Percentiles rank a stretch among this genome's conserved stretches.
Conservation (phyloP, 225 moss, liverwort and hornwort species). For the Thuidium tamariscinum region DNA sequence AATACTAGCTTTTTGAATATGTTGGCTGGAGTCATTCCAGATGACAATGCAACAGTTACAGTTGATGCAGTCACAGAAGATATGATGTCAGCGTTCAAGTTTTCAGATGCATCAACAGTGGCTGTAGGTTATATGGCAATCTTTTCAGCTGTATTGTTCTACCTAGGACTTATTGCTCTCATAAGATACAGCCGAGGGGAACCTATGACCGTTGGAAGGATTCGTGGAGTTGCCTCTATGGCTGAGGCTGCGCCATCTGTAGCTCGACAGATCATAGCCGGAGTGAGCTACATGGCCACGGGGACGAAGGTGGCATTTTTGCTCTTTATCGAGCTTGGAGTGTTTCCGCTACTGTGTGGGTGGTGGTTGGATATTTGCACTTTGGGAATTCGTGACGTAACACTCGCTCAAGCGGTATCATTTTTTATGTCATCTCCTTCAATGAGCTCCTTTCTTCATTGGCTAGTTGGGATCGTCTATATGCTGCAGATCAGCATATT, state of each 20-base stretch:
- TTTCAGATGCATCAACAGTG: conserved; percentile 90
- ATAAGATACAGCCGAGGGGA: conserved; percentile 89
- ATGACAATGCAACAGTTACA: conserved; percentile 7
- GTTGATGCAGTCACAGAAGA: conserved; percentile 58
- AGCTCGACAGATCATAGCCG: conserved; percentile 85
- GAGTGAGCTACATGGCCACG: conserved; percentile 79
- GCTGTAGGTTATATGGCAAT: conserved; percentile 86
- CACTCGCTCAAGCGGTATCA: conserved; percentile 69
- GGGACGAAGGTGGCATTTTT: conserved; percentile 88
- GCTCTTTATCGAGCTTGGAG: conserved; percentile 85
- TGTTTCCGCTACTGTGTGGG: conserved; percentile 89
- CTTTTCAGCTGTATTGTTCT: conserved; percentile 71
- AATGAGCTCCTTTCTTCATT: conserved; percentile 94
- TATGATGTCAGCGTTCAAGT: conserved; percentile 67
- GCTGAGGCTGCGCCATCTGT: conserved; percentile 97
- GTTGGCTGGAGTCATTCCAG: conserved; percentile 18
- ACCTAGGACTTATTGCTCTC: conserved; percentile 75
- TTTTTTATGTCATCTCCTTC: conserved; percentile 82
- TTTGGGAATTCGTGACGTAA: conserved; percentile 80
- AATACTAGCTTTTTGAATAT: conserved; percentile 26
- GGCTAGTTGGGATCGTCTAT: conserved; percentile 93
- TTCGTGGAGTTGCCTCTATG: conserved; percentile 84
- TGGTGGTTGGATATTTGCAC: conserved; percentile 99
- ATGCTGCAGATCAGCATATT: conserved; percentile 99
- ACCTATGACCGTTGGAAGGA: conserved; percentile 74